A percentile compares a stretch with the other conserved stretches of the same genome.
Conservation (phyloP, 371 early-diverging fungal genomes). For the Dichotomocladium elegans region DNA sequence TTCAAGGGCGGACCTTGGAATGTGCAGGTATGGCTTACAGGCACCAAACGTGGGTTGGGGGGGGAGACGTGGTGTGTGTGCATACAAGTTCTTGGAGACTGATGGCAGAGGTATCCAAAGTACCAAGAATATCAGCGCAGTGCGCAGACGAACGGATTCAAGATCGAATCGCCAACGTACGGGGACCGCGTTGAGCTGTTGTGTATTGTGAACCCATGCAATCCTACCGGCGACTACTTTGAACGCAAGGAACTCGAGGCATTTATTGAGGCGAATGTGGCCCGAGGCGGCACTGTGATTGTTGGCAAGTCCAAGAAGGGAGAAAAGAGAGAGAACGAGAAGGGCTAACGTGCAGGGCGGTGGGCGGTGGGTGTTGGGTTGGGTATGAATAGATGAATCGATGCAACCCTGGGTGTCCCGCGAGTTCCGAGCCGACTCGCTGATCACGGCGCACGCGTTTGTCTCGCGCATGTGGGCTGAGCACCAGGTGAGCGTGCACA, state of each 20-base stretch:
- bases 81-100: neutral
- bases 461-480: conserved; percentile 48
- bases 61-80: neutral
- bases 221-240: conserved; percentile 84
- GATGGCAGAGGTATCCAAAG: conserved; percentile 22
- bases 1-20: conserved; percentile 85
- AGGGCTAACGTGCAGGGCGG: neutral
- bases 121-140: conserved; percentile 87
- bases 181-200: conserved; percentile 55
- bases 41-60: no score
- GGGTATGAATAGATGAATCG: conserved; percentile 61
- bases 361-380: neutral
- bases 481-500: conserved; percentile 70
- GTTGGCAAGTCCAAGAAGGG: conserved; percentile 48
- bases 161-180: conserved; percentile 54
- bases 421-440: conserved; percentile 72
- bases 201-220: conserved; percentile 84
- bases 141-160: conserved; percentile 67
- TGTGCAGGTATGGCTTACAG: conserved; percentile 51
- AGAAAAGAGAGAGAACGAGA: neutral
- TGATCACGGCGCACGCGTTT: conserved; percentile 63
- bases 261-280: conserved; percentile 66
- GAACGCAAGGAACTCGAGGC: conserved; percentile 59
- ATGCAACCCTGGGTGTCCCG: conserved; percentile 86
- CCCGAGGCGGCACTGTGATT: conserved; percentile 66